Conservation (phyloP, 78 protist species). For the Chrysochromulina tobinii region DNA sequence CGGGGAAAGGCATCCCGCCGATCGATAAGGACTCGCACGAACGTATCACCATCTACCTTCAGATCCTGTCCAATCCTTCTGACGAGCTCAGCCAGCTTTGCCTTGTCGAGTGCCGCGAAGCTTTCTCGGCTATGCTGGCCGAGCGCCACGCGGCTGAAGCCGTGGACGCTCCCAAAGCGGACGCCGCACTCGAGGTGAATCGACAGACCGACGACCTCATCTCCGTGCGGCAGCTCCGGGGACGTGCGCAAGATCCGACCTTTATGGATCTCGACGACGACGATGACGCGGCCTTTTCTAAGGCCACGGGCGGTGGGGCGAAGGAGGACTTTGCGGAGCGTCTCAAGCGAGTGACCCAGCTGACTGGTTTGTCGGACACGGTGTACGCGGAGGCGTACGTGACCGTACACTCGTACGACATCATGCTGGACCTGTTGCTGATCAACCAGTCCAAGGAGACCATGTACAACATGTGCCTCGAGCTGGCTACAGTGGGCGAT, state of each 20-base stretch:
- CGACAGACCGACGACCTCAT: slow-evolving; percentile 72
- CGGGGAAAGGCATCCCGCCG: not conserved
- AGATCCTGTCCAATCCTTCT: slow-evolving; percentile 30
- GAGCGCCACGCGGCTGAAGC: not conserved
- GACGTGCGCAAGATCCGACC: not conserved
- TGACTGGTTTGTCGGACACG: slow-evolving; percentile 87
- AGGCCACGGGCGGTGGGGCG: not conserved
- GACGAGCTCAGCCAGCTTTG: slow-evolving; percentile 19
- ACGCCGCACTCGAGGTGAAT: not conserved
- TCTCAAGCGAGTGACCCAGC: slow-evolving; percentile 77
- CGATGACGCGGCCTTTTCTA: slow-evolving; percentile 38
- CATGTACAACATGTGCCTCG: slow-evolving; percentile 88
- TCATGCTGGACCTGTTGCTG: slow-evolving; percentile 77
- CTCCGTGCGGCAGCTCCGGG: slow-evolving; percentile 67
- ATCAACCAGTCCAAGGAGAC: slow-evolving; percentile 87
- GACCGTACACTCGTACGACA: slow-evolving; percentile 93
- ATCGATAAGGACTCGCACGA: slow-evolving; percentile 79
- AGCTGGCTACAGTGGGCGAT: slow-evolving; percentile 93
- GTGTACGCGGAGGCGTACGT: slow-evolving; percentile 96
- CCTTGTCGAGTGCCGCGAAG: slow-evolving; percentile 60
- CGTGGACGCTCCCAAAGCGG: not conserved
- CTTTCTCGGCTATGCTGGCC: slow-evolving; percentile 41
- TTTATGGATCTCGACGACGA: slow-evolving; percentile 11
- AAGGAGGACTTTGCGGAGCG: slow-evolving; percentile 41
- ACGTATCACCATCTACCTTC: slow-evolving; percentile 67